phyloP scores from a whole-genome alignment of 202 grass and related monocot species.

The Zizania palustris region DNA sequence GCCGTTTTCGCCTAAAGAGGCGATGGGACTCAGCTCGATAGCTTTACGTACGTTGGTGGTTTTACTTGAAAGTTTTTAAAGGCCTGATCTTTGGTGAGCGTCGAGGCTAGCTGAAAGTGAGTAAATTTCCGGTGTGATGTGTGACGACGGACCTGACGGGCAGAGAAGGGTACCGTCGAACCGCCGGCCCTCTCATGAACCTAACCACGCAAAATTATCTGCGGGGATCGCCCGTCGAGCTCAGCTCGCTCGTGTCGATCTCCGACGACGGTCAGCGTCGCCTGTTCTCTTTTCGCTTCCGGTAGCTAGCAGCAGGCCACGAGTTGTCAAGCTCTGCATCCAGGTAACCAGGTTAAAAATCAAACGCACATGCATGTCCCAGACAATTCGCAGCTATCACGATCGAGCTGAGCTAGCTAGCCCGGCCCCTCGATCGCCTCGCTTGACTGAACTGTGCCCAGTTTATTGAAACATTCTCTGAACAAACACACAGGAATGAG shows the following conservation, averaged over 20 bases:
- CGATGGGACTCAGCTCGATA: neutral
- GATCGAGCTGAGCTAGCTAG: too few relatives aligned
- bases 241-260: too few relatives aligned
- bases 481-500: neutral
- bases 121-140: conserved; percentile 37
- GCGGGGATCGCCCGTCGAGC: conserved; percentile 17
- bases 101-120: neutral
- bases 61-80: conserved; percentile 1
- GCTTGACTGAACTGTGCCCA: too few relatives aligned
- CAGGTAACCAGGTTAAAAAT: too few relatives aligned
- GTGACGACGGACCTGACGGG: neutral
- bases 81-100: neutral
- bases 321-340: too few relatives aligned
- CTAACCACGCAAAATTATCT: neutral
- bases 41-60: conserved; percentile 26
- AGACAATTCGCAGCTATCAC: too few relatives aligned
- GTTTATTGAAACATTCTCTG: neutral
- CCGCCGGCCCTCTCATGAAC: conserved; percentile 25
- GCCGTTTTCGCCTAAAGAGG: conserved; percentile 14
- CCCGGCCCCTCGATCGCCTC: too few relatives aligned
- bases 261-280: conserved; percentile 22
- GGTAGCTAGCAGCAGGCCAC: too few relatives aligned
- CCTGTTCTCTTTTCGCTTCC: too few relatives aligned
- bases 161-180: too few relatives aligned
- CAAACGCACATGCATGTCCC: too few relatives aligned